phyloP scores from a whole-genome alignment of 2,329 filamentous ascomycete genomes.

The Trichophyton simii region DNA sequence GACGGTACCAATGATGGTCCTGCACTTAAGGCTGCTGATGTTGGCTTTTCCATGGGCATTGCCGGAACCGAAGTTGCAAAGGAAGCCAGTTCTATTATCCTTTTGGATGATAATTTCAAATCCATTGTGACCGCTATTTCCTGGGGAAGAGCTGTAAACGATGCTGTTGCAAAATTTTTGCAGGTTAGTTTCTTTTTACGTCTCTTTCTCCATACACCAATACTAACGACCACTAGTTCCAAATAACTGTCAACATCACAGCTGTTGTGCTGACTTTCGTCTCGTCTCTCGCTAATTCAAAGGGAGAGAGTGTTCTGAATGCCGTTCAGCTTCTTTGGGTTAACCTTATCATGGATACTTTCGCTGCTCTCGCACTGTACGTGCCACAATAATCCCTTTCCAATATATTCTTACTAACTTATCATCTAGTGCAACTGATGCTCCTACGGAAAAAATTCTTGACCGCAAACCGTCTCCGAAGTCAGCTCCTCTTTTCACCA shows the following conservation, averaged over 20 bases:
- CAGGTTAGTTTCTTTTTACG: constrained; percentile 26
- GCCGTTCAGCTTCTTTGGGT: constrained; percentile 93
- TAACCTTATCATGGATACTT: constrained; percentile 94
- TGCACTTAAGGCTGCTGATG: constrained; percentile 52
- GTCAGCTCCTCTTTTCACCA: constrained; percentile 63
- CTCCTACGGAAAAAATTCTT: constrained; percentile 69
- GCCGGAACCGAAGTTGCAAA: constrained; percentile 56
- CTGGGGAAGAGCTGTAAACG: constrained; percentile 58
- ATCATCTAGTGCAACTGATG: constrained; percentile 55
- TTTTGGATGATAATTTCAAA: constrained; percentile 54
- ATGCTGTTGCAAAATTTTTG: constrained; percentile 55
- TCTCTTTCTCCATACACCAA: neutral
- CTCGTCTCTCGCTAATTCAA: constrained; percentile 59
- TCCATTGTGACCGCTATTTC: constrained; percentile 54
- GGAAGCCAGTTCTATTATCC: constrained; percentile 55
- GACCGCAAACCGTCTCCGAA: constrained; percentile 69
- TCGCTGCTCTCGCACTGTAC: constrained; percentile 67
- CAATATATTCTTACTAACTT: neutral
- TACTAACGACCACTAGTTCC: constrained; percentile 25
- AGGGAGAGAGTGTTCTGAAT: constrained; percentile 64
- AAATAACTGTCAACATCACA: constrained; percentile 76
- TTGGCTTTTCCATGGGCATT: constrained; percentile 57
- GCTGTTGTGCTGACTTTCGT: constrained; percentile 80
- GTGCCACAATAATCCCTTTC: constrained; percentile 1
- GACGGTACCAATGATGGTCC: constrained; percentile 57